Percentiles rank a stretch among this genome's conserved stretches.
phyloP scores from a whole-genome alignment of 352 stramenopile species.

The Globisporangium orthogonon region DNA sequence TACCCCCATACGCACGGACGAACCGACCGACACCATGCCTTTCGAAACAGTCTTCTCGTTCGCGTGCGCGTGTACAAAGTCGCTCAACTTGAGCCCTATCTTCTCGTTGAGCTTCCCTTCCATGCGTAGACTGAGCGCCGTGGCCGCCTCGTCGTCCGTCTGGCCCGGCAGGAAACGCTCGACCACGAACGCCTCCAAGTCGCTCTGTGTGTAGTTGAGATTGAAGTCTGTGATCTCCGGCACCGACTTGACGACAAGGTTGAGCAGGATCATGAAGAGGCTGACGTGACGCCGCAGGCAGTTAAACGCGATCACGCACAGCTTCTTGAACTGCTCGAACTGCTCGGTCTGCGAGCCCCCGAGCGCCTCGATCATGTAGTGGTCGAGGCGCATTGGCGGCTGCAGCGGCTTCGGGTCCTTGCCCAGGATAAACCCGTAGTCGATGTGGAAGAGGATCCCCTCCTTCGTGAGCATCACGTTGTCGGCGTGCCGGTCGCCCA shows the following conservation, averaged over 20 bases:
- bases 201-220: conserved; percentile 80
- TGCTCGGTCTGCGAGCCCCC: conserved; percentile 70
- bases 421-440: conserved; percentile 98
- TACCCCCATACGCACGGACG: conserved; percentile 77
- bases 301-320: conserved; percentile 87
- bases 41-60: conserved; percentile 86
- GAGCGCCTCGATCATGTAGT: conserved; percentile 86
- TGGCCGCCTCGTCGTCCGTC: conserved; percentile 75
- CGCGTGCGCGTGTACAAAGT: conserved; percentile 81
- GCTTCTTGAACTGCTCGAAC: conserved; percentile 83
- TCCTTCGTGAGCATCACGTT: conserved; percentile 98
- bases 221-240: conserved; percentile 84
- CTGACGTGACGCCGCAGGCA: conserved; percentile 80
- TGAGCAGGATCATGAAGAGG: conserved; percentile 85
- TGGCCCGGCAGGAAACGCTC: conserved; percentile 79
- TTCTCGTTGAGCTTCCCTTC: conserved; percentile 85
- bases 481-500: conserved; percentile 98
- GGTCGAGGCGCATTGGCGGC: conserved; percentile 95
- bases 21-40: conserved; percentile 71
- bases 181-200: conserved; percentile 79
- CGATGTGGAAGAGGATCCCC: conserved; percentile 99
- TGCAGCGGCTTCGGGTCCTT: conserved; percentile 97
- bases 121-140: conserved; percentile 76
- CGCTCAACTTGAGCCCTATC: conserved; percentile 78
- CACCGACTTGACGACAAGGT: conserved; percentile 72